These are phyloP conservation scores for Paramecium biaurelia DNA, from an alignment of 73 alveolate species.

Conservation along the genomic window DNA sequence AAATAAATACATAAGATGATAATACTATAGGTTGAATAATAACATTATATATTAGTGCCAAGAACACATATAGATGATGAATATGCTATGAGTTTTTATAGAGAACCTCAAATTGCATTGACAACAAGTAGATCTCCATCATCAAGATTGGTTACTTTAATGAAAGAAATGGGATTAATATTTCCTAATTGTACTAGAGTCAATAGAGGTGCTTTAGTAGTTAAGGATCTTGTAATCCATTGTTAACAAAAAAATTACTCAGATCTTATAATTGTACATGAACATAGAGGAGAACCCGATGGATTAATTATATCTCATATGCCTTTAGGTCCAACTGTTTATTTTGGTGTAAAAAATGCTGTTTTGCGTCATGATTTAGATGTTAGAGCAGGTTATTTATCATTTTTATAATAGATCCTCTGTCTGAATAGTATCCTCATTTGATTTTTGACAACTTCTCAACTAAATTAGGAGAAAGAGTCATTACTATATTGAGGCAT, in stretches of 20 bases:
- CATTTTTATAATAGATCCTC: constrained; percentile 88
- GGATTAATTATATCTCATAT: constrained; percentile 98
- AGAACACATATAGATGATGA: constrained; percentile 97
- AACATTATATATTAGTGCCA: constrained; percentile 64
- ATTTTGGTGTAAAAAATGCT: constrained; percentile 97
- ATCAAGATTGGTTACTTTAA: constrained; percentile 90
- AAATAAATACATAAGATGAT: constrained; percentile 66
- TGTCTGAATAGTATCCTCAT: constrained; percentile 97
- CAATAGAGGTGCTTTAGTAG: constrained; percentile 96
- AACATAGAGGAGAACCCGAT: constrained; percentile 99
- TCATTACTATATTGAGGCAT: constrained; percentile 92
- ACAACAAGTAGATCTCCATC: constrained; percentile 97
- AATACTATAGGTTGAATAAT: constrained; percentile 55
- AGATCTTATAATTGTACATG: constrained; percentile 97
- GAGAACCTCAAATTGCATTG: constrained; percentile 92
- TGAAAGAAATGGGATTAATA: constrained; percentile 92
- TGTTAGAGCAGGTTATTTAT: neutral
- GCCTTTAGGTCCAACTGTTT: constrained; percentile 99
- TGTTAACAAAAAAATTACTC: constrained; percentile 85
- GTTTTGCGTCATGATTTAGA: constrained; percentile 98
- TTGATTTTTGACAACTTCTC: constrained; percentile 94
- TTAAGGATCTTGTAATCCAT: constrained; percentile 87
- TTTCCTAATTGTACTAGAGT: constrained; percentile 96
- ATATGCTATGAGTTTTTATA: constrained; percentile 87
- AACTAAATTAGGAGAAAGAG: constrained; percentile 95